A percentile compares a stretch with the other conserved stretches of the same genome.
phyloP scores from a whole-genome alignment of 805 yeast genomes.

The Jamesozyma gamospora region DNA sequence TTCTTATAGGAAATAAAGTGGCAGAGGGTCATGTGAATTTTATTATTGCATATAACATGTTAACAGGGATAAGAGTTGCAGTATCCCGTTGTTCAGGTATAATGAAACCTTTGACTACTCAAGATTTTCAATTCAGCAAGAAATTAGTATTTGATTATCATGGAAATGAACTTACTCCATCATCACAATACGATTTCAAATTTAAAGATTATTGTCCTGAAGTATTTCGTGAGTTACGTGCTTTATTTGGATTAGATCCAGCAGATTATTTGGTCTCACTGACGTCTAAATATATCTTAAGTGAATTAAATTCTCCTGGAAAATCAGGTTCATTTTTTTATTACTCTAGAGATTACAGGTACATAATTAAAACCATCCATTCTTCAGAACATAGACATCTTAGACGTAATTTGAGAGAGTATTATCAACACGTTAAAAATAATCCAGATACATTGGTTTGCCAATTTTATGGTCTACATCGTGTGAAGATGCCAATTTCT shows the following conservation, averaged over 20 bases:
- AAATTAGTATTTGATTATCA: constrained; percentile 79
- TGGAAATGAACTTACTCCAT: constrained; percentile 85
- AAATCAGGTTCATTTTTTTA: constrained; percentile 94
- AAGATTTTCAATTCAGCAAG: constrained; percentile 62
- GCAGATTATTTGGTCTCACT: constrained; percentile 90
- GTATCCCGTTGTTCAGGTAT: constrained; percentile 86
- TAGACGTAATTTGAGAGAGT: constrained; percentile 60
- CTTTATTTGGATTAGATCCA: constrained; percentile 78
- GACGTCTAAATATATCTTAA: constrained; percentile 83
- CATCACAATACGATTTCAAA: constrained; percentile 89
- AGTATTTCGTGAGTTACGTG: constrained; percentile 79
- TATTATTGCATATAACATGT: constrained; percentile 92
- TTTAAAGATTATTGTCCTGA: constrained; percentile 94
- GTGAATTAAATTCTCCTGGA: constrained; percentile 92
- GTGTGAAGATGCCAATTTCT: constrained; percentile 75
- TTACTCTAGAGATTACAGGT: constrained; percentile 85
- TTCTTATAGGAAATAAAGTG: constrained; percentile 68
- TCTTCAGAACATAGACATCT: constrained; percentile 84
- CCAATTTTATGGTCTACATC: constrained; percentile 90
- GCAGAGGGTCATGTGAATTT: constrained; percentile 90
- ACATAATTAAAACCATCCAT: constrained; percentile 91
- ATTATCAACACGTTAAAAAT: constrained; percentile 68
- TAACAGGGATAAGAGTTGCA: constrained; percentile 92
- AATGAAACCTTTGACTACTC: constrained; percentile 56
- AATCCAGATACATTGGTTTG: constrained; percentile 84